Evolutionary conservation across 1,139 yeast species (phyloP).

Genomic region (Protomyces pachydermus): DNA sequence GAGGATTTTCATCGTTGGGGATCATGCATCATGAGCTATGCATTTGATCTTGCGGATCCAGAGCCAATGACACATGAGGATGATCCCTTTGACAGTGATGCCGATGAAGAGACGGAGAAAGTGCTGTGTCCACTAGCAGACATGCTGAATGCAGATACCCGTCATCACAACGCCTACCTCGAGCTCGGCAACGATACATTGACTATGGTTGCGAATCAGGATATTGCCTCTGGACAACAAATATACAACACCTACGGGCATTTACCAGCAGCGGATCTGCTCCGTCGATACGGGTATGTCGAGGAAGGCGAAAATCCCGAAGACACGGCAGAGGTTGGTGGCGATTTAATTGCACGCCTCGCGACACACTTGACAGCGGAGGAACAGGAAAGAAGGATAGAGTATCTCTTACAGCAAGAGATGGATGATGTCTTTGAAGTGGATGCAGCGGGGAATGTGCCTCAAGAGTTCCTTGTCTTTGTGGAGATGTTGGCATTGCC

Average conservation of each 20-base stretch:
- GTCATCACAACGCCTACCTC: conserved; percentile 61
- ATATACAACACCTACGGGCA: conserved; percentile 86
- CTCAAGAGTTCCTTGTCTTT: conserved; percentile 29
- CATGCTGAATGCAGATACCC: conserved; percentile 78
- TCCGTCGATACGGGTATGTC: conserved; percentile 87
- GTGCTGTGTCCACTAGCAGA: conserved; percentile 95
- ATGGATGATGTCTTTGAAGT: conserved; percentile 40
- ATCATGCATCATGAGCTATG: conserved; percentile 60
- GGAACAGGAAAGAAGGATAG: conserved; percentile 31
- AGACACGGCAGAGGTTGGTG: conserved; percentile 71
- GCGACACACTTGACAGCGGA: conserved; percentile 10
- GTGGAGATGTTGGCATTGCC: conserved; percentile 27
- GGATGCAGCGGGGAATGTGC: conserved; percentile 26
- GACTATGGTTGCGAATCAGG: conserved; percentile 64
- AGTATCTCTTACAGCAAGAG: conserved; percentile 33
- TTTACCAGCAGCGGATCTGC: conserved; percentile 78
- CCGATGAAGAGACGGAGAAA: conserved; percentile 43
- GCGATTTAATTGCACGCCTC: conserved; percentile 28
- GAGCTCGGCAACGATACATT: conserved; percentile 43
- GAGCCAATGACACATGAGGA: conserved; percentile 7
- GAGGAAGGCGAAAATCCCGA: conserved; percentile 67
- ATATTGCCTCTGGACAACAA: conserved; percentile 63
- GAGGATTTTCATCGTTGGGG: conserved; percentile 69
- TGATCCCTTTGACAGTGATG: conserved; percentile 30
- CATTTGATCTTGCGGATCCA: conserved; percentile 51